Conservation (phyloP, 768 basidiomycete species). For the Leucocoprinus leucothites region DNA sequence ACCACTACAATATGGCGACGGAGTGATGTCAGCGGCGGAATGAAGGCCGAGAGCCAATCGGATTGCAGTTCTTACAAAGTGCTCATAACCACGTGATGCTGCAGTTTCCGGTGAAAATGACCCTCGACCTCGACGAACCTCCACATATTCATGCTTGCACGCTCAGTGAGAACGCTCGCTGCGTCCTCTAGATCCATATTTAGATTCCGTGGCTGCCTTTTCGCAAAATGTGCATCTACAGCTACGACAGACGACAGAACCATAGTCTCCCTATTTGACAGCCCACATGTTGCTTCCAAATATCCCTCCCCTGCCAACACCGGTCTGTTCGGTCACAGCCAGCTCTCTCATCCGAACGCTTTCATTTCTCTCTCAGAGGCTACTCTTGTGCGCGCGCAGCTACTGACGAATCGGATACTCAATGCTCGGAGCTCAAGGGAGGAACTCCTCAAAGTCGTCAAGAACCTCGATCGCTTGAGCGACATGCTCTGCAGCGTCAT, state of each 20-base stretch:
- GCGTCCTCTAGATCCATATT: constrained; percentile 29
- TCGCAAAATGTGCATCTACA: constrained; percentile 41
- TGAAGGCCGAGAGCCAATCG: neutral
- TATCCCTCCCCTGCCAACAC: constrained; percentile 37
- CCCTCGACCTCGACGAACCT: neutral
- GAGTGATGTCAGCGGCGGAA: neutral
- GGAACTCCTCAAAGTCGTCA: constrained; percentile 84
- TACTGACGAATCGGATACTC: constrained; percentile 82
- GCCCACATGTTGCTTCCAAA: constrained; percentile 44
- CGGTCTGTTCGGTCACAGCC: constrained; percentile 83
- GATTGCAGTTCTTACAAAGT: neutral
- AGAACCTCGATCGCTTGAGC: constrained; percentile 94
- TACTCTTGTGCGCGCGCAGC: constrained; percentile 75
- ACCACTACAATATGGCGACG: too few species aligned
- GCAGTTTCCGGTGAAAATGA: neutral
- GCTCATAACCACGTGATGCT: neutral
- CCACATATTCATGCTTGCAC: constrained; percentile 36
- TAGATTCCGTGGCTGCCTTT: constrained; percentile 41
- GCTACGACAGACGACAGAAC: constrained; percentile 64
- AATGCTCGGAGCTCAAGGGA: constrained; percentile 65
- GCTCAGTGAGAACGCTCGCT: constrained; percentile 40
- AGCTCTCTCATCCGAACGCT: constrained; percentile 64
- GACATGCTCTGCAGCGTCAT: constrained; percentile 96
- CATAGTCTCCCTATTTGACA: constrained; percentile 71
- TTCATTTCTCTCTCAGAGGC: constrained; percentile 74